A percentile compares a stretch with the other conserved stretches of the same genome.
These are phyloP conservation scores for Stemphylium beticola DNA, from an alignment of 2,329 filamentous ascomycete genomes.

Conservation along the genomic window DNA sequence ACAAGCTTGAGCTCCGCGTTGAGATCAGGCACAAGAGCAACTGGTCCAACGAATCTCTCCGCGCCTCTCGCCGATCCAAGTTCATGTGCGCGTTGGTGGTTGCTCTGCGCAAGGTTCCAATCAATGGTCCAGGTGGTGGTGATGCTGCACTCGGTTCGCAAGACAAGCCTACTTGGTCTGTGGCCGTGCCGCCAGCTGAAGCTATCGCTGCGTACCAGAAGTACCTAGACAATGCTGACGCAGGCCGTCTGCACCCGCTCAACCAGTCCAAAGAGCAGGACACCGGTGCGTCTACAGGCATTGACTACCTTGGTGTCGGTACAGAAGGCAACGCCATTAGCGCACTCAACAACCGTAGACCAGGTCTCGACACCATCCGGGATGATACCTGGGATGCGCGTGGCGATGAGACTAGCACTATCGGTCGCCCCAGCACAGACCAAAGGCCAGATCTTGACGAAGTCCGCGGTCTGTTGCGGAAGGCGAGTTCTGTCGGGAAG, in stretches of 20 bases:
- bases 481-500: constrained; percentile 54
- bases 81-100: constrained; percentile 94
- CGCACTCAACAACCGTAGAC: constrained; percentile 52
- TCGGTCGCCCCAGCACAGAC: constrained; percentile 52
- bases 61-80: constrained; percentile 83
- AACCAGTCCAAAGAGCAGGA: constrained; percentile 38
- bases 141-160: constrained; percentile 64
- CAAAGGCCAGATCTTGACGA: constrained; percentile 54
- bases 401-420: constrained; percentile 47
- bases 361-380: constrained; percentile 52
- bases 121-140: constrained; percentile 80
- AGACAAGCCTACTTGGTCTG: constrained; percentile 81
- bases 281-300: constrained; percentile 39
- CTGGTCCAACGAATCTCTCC: constrained; percentile 74
- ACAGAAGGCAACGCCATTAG: constrained; percentile 52
- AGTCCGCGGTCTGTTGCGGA: constrained; percentile 53
- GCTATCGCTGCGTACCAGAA: constrained; percentile 68
- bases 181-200: constrained; percentile 72
- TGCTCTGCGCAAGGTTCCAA: constrained; percentile 85
- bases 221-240: constrained; percentile 61
- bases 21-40: constrained; percentile 83
- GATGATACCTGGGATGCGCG: constrained; percentile 54
- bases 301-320: constrained; percentile 43
- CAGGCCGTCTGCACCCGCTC: constrained; percentile 67
- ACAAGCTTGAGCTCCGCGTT: constrained; percentile 83